phyloP scores from a whole-genome alignment of 1,284 basidiomycete species.

The Boletellus sp. region DNA sequence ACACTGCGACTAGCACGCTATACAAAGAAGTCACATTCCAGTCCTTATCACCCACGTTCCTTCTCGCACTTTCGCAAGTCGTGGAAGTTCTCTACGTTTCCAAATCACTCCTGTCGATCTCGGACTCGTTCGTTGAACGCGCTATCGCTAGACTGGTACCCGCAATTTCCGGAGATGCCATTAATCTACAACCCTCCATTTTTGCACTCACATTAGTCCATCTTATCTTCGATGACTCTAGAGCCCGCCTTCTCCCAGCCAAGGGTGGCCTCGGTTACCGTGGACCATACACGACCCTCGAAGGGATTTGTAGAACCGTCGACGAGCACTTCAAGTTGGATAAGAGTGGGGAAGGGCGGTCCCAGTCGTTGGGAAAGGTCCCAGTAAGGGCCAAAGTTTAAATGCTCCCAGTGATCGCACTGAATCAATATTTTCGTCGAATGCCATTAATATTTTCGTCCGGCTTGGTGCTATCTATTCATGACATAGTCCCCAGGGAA shows the following conservation, averaged over 20 bases:
- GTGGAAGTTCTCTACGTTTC: slow-evolving; percentile 55
- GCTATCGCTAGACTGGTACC: slow-evolving; percentile 44
- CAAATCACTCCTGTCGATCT: slow-evolving; percentile 37
- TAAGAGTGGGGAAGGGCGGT: slow-evolving; percentile 33
- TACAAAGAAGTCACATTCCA: slow-evolving; percentile 52
- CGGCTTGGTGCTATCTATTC: too few species aligned
- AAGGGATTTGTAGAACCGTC: slow-evolving; percentile 50
- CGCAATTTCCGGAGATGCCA: slow-evolving; percentile 47
- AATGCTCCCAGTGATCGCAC: too few species aligned
- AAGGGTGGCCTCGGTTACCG: slow-evolving; percentile 66
- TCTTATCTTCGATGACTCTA: slow-evolving; percentile 67
- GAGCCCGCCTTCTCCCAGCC: slow-evolving; percentile 53
- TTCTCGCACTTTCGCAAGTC: slow-evolving; percentile 51
- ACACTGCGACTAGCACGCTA: slow-evolving; percentile 47
- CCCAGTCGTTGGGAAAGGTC: slow-evolving; percentile 27
- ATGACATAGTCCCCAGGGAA: too few species aligned
- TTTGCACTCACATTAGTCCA: slow-evolving; percentile 61
- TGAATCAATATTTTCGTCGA: too few species aligned
- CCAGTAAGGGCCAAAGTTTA: slow-evolving; percentile 15
- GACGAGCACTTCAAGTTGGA: slow-evolving; percentile 46
- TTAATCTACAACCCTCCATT: slow-evolving; percentile 67
- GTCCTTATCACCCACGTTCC: slow-evolving; percentile 48
- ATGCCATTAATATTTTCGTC: too few species aligned
- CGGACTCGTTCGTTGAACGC: slow-evolving; percentile 28
- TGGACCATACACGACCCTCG: slow-evolving; percentile 55